phyloP scores from a whole-genome alignment of 1,284 basidiomycete genomes.

The Leccinum fallax region DNA sequence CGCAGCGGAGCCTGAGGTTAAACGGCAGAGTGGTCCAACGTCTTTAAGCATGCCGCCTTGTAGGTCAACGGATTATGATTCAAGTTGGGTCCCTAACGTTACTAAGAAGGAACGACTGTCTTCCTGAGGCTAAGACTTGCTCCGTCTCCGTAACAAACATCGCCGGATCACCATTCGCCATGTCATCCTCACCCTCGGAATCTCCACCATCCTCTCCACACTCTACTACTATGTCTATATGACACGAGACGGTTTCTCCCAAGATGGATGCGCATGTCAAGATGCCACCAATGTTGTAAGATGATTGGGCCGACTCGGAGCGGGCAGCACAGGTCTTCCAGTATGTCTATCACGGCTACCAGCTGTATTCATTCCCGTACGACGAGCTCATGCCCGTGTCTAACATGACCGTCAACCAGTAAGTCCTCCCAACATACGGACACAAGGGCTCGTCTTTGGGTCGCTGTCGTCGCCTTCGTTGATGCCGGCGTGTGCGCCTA shows the following conservation, averaged over 20 bases:
- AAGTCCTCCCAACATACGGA: constrained; percentile 20
- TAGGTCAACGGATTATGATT: too few relatives aligned
- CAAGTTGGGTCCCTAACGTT: too few relatives aligned
- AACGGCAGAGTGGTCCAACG: too few relatives aligned
- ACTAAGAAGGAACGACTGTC: too few relatives aligned
- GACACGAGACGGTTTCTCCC: constrained; percentile 1
- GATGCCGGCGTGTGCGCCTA: constrained; percentile 25
- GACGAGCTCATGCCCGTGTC: constrained; percentile 64
- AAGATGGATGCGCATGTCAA: constrained; percentile 14
- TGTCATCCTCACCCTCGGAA: constrained; percentile 25
- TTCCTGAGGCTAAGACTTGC: too few relatives aligned
- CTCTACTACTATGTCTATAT: constrained; percentile 24
- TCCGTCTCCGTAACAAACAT: constrained; percentile 6
- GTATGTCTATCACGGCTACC: constrained; percentile 66
- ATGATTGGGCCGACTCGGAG: constrained; percentile 43
- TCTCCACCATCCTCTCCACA: constrained; percentile 25
- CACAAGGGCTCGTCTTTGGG: background rate
- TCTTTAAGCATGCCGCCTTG: too few relatives aligned
- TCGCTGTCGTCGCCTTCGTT: too few relatives aligned
- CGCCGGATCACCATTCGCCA: constrained; percentile 35
- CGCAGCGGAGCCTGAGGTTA: too few relatives aligned
- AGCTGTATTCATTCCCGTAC: constrained; percentile 52
- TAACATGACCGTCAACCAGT: constrained; percentile 53
- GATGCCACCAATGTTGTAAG: constrained; percentile 24
- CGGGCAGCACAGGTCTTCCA: constrained; percentile 61